Evolutionary conservation across 1,139 yeast species (phyloP).

Genomic region (Kodamaea ohmeri): DNA sequence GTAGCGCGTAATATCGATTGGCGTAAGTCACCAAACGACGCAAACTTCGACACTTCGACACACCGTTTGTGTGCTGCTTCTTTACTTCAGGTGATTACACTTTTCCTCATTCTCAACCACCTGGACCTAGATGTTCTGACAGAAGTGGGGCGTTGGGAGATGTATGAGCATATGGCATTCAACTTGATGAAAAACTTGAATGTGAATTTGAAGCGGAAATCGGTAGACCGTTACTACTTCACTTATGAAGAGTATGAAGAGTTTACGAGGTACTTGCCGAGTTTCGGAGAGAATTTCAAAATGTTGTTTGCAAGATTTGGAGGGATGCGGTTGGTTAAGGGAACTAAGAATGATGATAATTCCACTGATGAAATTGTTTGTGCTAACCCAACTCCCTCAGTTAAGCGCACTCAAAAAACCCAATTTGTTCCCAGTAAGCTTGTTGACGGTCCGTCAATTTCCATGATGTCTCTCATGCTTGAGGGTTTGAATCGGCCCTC

Average conservation of each 20-base stretch:
- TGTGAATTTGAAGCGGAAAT: slow-evolving; percentile 23
- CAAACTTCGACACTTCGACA: slow-evolving; percentile 31
- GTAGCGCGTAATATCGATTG: slow-evolving; percentile 9
- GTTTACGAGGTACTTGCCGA: slow-evolving; percentile 33
- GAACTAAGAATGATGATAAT: slow-evolving; percentile 1
- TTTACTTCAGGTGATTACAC: slow-evolving; percentile 7
- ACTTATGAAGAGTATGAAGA: slow-evolving; percentile 32
- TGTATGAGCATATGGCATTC: slow-evolving; percentile 32
- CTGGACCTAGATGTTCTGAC: slow-evolving; percentile 20
- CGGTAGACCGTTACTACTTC: slow-evolving; percentile 23
- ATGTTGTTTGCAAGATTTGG: slow-evolving; percentile 5
- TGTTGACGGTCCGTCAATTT: slow-evolving; percentile 37
- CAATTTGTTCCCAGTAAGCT: slow-evolving; percentile 28
- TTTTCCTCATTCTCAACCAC: slow-evolving; percentile 19
- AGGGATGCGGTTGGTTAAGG: too few relatives aligned
- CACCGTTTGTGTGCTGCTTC: slow-evolving; percentile 33
- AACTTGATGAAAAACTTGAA: slow-evolving; percentile 47
- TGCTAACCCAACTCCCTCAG: not conserved
- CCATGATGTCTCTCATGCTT: slow-evolving; percentile 40
- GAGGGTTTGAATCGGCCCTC: slow-evolving; percentile 19
- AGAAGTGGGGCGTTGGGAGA: slow-evolving; percentile 28
- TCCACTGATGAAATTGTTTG: too few relatives aligned
- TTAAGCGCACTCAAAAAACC: not conserved
- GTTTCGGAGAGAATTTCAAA: slow-evolving; percentile 20
- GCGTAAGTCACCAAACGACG: slow-evolving; percentile 12